These are phyloP conservation scores for Trichoderma virens DNA, from an alignment of 495 filamentous ascomycete species.

Conservation along the genomic window DNA sequence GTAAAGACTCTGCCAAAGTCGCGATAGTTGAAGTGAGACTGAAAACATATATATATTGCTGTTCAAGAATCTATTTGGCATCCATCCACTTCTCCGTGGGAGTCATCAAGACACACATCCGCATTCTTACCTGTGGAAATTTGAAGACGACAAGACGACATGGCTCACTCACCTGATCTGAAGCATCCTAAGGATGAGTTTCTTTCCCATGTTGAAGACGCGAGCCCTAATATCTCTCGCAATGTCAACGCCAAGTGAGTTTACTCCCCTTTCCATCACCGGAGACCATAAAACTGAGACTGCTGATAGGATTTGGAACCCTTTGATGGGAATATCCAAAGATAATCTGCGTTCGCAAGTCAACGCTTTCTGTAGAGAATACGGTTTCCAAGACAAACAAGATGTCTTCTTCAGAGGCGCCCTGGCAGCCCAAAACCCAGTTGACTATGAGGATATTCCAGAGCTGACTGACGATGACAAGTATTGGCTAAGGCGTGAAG, in stretches of 20 bases:
- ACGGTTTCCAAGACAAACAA: slow-evolving; percentile 35
- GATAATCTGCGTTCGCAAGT: slow-evolving; percentile 43
- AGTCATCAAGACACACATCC: background rate
- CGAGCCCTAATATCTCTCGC: background rate
- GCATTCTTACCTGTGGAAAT: background rate
- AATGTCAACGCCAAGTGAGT: slow-evolving; percentile 17
- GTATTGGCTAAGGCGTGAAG: slow-evolving; percentile 36
- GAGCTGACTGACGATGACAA: slow-evolving; percentile 42
- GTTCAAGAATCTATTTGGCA: background rate
- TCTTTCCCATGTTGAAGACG: background rate
- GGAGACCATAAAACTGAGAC: background rate
- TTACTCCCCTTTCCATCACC: background rate
- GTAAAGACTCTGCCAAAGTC: background rate
- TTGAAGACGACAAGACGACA: background rate
- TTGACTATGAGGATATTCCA: slow-evolving; percentile 27
- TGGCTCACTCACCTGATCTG: background rate
- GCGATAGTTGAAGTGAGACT: background rate
- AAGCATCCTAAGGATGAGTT: background rate
- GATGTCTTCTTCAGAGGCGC: slow-evolving; percentile 46
- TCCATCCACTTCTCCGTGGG: background rate
- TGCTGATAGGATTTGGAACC: slow-evolving; percentile 28
- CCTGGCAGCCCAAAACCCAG: slow-evolving; percentile 28
- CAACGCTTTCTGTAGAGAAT: slow-evolving; percentile 38
- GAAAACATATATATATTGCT: background rate
- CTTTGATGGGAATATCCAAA: slow-evolving; percentile 40